phyloP scores from a whole-genome alignment of 108 stramenopile species.

The Nitzschia sp. region DNA sequence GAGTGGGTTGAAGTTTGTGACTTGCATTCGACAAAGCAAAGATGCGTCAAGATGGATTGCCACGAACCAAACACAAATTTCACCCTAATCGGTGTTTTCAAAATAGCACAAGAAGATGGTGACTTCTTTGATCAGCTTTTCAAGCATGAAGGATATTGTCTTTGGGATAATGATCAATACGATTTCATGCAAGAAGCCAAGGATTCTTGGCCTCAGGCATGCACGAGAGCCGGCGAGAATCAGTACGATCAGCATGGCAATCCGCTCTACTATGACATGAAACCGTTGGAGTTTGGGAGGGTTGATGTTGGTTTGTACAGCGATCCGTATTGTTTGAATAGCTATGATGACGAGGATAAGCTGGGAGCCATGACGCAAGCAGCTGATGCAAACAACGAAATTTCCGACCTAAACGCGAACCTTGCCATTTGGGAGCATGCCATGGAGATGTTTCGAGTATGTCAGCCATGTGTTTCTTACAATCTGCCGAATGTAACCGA shows the following conservation, averaged over 20 bases:
- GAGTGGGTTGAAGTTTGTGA: not conserved
- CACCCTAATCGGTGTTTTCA: constrained; percentile 45
- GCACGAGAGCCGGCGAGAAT: constrained; percentile 3
- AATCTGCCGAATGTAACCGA: not conserved
- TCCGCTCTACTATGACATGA: constrained; percentile 37
- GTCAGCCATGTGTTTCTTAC: constrained; percentile 53
- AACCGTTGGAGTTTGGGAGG: constrained; percentile 26
- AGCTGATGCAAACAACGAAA: not conserved
- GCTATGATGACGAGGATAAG: not conserved
- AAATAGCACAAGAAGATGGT: constrained; percentile 20
- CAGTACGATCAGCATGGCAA: constrained; percentile 6
- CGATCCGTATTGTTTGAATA: constrained; percentile 5
- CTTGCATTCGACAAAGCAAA: not conserved
- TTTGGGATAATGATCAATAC: constrained; percentile 31
- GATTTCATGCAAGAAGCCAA: constrained; percentile 14
- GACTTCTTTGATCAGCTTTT: constrained; percentile 55
- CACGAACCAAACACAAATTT: constrained; percentile 36
- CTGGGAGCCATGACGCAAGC: not conserved
- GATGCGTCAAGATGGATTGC: constrained; percentile 53
- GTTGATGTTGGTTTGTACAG: constrained; percentile 14
- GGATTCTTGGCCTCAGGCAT: not conserved
- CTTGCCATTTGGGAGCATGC: constrained; percentile 26
- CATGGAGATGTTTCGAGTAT: constrained; percentile 37
- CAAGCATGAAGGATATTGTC: constrained; percentile 49
- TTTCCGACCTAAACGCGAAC: not conserved